Percentiles rank a stretch among this genome's conserved stretches.
These are phyloP conservation scores for Pseudocercospora eumusae DNA, from an alignment of 2,329 filamentous ascomycete genomes.

Conservation along the genomic window DNA sequence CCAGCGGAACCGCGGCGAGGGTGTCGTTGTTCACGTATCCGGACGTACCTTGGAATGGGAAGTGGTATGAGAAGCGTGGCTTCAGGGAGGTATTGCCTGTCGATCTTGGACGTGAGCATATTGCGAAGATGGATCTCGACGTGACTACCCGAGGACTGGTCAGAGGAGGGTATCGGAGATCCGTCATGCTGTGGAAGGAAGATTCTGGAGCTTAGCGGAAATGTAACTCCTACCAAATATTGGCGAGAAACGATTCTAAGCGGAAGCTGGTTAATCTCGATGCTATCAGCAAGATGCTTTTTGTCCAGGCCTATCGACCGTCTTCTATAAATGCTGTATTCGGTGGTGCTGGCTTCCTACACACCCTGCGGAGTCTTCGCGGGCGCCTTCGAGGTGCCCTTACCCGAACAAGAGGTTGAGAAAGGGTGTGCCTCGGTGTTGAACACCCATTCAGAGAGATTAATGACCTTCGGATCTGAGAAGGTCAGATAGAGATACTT, in stretches of 20 bases:
- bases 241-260: not conserved
- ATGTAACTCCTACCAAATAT: no score
- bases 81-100: constrained; percentile 22
- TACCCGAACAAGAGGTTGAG: constrained; percentile 13
- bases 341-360: not conserved
- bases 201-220: not conserved
- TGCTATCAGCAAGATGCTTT: not conserved
- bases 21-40: constrained; percentile 23
- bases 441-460: constrained; percentile 51
- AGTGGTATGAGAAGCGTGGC: constrained; percentile 23
- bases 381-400: not conserved
- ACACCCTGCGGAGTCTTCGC: not conserved
- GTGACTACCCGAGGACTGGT: constrained; percentile 13
- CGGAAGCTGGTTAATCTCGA: not conserved
- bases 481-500: constrained; percentile 60
- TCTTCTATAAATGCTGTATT: not conserved
- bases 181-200: constrained; percentile 25
- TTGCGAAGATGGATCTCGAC: constrained; percentile 23
- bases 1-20: constrained; percentile 4
- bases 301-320: not conserved
- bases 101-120: constrained; percentile 19
- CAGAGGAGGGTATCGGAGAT: constrained; percentile 17
- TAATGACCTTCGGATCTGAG: constrained; percentile 45
- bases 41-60: constrained; percentile 26
- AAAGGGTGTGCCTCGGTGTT: constrained; percentile 53